Percentiles rank a stretch among this genome's conserved stretches.
Conservation (phyloP, 1,139 yeast genomes). For the Candida sp. region DNA sequence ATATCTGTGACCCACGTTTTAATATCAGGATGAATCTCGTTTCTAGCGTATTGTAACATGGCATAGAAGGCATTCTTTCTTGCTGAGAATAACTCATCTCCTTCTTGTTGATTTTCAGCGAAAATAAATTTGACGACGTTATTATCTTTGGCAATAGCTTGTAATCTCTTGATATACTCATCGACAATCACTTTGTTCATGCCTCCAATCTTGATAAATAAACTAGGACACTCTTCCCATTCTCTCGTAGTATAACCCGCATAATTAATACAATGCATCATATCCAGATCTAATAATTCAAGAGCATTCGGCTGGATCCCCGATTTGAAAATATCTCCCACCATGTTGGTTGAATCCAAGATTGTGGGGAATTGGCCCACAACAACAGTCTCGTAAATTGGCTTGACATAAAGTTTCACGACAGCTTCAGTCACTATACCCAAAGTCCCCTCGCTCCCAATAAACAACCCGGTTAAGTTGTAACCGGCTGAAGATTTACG, state of each 20-base stretch:
- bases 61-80: conserved; percentile 46
- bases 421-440: conserved; percentile 46
- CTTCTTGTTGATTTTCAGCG: conserved; percentile 34
- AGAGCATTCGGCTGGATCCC: conserved; percentile 45
- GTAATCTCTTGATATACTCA: conserved; percentile 29
- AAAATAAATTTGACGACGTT: conserved; percentile 30
- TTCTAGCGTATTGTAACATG: conserved; percentile 38
- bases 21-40: conserved; percentile 39
- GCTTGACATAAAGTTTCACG: conserved; percentile 37
- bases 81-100: conserved; percentile 40
- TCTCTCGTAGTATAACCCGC: conserved; percentile 36
- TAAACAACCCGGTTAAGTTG: conserved; percentile 38
- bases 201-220: conserved; percentile 44
- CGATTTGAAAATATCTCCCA: conserved; percentile 34
- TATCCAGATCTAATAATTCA: conserved; percentile 38
- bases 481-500: conserved; percentile 45
- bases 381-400: conserved; percentile 39
- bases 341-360: conserved; percentile 37
- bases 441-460: conserved; percentile 47
- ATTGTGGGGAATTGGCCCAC: conserved; percentile 44
- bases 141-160: conserved; percentile 22
- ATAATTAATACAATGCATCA: conserved; percentile 46
- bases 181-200: conserved; percentile 31
- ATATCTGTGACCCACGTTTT: conserved; percentile 53
- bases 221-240: conserved; percentile 55